Conservation (phyloP, 2,329 filamentous ascomycete genomes). For the Ilyonectria destructans region DNA sequence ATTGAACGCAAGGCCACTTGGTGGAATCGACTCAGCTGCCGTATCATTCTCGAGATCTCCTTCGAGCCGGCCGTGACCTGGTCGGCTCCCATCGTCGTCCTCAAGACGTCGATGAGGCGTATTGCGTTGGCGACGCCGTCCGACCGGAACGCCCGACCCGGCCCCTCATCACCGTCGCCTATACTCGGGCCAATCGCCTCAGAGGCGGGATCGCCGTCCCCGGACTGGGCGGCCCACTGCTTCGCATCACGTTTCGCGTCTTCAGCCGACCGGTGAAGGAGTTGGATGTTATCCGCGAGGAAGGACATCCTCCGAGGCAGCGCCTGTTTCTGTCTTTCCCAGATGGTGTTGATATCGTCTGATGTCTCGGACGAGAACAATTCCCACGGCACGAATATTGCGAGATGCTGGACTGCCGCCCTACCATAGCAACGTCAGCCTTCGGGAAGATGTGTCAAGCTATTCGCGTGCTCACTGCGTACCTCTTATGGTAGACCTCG, state of each 20-base stretch:
- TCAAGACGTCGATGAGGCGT: too few relatives aligned
- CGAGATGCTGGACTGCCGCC: constrained; percentile 29
- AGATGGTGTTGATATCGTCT: constrained; percentile 28
- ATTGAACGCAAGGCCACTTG: too few relatives aligned
- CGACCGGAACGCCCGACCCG: too few relatives aligned
- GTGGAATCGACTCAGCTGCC: too few relatives aligned
- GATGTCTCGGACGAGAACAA: background rate
- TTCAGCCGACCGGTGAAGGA: constrained; percentile 9
- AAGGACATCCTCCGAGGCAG: background rate
- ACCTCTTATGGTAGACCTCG: constrained; percentile 4
- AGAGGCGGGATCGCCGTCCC: background rate
- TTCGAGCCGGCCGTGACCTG: too few relatives aligned
- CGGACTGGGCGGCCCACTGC: constrained; percentile 15
- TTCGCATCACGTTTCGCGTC: constrained; percentile 24
- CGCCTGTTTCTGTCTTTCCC: background rate
- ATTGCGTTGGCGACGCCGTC: too few relatives aligned
- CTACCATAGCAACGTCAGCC: constrained; percentile 2
- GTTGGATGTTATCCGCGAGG: constrained; percentile 20
- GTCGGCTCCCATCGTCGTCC: too few relatives aligned
- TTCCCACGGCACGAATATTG: constrained; percentile 30
- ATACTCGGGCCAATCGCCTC: constrained; percentile 1
- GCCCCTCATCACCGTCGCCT: background rate
- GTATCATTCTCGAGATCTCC: too few relatives aligned
- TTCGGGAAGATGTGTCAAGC: background rate
- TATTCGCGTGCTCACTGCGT: too few relatives aligned